Conservation (phyloP, 2,329 filamentous ascomycete species). For the Diaporthe citrichinensis region DNA sequence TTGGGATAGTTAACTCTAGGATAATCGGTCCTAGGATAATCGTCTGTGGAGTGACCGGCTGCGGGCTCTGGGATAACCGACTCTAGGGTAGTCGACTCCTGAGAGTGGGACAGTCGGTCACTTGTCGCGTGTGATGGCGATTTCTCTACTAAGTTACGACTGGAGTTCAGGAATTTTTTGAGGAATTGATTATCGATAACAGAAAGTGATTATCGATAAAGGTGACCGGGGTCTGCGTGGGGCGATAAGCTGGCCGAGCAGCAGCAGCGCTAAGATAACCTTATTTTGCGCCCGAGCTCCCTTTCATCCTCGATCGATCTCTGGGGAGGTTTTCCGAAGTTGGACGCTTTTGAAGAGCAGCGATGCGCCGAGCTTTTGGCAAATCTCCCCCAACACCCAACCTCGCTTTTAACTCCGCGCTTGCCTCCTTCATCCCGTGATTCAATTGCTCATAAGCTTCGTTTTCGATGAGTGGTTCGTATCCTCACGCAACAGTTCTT, state of each 20-base stretch:
- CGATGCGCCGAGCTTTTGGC: slow-evolving; percentile 17
- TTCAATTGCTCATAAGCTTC: neutral
- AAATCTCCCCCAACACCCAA: neutral
- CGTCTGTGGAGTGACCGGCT: too few species aligned
- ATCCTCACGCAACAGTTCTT: neutral
- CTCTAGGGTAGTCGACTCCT: neutral
- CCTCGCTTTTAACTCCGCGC: neutral
- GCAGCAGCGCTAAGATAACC: slow-evolving; percentile 39
- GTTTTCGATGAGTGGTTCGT: neutral
- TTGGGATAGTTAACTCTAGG: neutral
- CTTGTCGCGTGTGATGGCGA: neutral
- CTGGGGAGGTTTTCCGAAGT: neutral
- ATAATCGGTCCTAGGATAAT: neutral
- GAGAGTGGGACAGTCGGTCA: neutral
- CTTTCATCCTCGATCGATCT: neutral
- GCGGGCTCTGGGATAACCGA: neutral
- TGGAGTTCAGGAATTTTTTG: slow-evolving; percentile 36
- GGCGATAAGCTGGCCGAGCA: slow-evolving; percentile 27
- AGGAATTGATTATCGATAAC: neutral
- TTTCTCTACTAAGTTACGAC: neutral
- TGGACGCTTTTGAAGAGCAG: slow-evolving; percentile 1
- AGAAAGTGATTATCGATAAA: slow-evolving; percentile 6
- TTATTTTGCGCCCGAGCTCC: slow-evolving; percentile 33
- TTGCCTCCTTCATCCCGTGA: neutral
- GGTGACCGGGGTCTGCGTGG: neutral